These are phyloP conservation scores for Sequoia sempervirens DNA, from an alignment of 75 land plant genomes.

Conservation along the genomic window DNA sequence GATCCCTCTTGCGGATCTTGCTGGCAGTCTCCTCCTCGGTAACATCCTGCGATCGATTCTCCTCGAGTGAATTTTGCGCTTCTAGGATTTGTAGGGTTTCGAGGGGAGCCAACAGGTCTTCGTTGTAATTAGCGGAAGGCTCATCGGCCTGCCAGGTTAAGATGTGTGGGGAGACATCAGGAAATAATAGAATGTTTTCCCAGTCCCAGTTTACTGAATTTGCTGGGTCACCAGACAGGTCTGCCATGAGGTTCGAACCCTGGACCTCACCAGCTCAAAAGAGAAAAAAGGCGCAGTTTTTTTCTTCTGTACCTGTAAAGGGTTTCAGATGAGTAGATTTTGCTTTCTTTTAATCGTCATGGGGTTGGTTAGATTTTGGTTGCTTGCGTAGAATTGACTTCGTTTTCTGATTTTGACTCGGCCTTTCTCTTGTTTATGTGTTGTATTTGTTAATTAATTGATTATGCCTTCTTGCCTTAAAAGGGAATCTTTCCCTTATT, in stretches of 20 bases:
- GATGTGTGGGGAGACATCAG: constrained; percentile 22
- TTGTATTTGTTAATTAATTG: not conserved
- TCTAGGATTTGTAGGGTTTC: not conserved
- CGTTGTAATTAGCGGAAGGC: not conserved
- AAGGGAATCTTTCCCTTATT: too few relatives aligned
- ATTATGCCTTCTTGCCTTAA: not conserved
- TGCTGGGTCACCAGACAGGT: constrained; percentile 6
- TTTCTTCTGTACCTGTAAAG: not conserved
- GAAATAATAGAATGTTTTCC: constrained; percentile 53
- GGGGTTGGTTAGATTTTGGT: not conserved
- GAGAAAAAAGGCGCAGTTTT: not conserved
- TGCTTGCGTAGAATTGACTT: not conserved
- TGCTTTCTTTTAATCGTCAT: not conserved
- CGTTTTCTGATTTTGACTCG: not conserved
- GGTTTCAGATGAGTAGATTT: not conserved
- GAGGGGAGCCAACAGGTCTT: not conserved
- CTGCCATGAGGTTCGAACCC: constrained; percentile 11
- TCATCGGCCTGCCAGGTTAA: constrained; percentile 21
- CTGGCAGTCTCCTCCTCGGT: not conserved
- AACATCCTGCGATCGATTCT: not conserved
- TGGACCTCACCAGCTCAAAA: not conserved
- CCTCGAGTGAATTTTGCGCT: not conserved
- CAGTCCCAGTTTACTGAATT: constrained; percentile 55
- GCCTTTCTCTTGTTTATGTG: not conserved
- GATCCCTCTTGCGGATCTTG: constrained; percentile 68